A percentile compares a stretch with the other conserved stretches of the same genome.
Evolutionary conservation across 768 basidiomycete genomes (phyloP).

Genomic region (Suillus alpinus): DNA sequence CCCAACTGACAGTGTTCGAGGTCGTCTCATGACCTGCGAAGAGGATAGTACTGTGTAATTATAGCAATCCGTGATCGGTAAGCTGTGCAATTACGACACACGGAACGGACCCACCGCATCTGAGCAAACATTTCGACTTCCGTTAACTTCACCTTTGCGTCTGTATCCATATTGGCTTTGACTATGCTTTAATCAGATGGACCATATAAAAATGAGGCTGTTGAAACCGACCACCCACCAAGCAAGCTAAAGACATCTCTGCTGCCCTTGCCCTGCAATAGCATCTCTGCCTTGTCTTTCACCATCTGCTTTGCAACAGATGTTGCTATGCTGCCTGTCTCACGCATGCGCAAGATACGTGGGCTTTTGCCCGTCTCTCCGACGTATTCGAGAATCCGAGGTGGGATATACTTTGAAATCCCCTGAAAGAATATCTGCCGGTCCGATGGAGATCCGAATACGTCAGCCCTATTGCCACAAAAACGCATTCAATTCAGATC

Average conservation of each 20-base stretch:
- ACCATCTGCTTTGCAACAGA: slow-evolving; percentile 9
- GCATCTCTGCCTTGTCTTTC: slow-evolving; percentile 12
- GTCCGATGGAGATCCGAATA: slow-evolving; percentile 10
- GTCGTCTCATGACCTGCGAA: slow-evolving; percentile 61
- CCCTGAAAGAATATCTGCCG: slow-evolving; percentile 29
- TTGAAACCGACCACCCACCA: slow-evolving; percentile 23
- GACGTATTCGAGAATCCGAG: slow-evolving; percentile 33
- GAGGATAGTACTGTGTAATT: slow-evolving; percentile 37
- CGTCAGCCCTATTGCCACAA: slow-evolving; percentile 3
- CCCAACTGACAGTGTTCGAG: slow-evolving; percentile 57
- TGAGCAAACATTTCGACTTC: slow-evolving; percentile 12
- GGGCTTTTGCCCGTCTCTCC: slow-evolving; percentile 23
- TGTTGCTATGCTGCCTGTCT: neutral
- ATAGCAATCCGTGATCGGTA: neutral
- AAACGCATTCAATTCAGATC: neutral
- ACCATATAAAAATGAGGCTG: neutral
- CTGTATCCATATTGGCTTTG: slow-evolving; percentile 27
- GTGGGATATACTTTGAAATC: slow-evolving; percentile 30
- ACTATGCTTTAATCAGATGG: slow-evolving; percentile 10
- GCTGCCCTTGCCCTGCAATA: slow-evolving; percentile 6
- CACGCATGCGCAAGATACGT: slow-evolving; percentile 11
- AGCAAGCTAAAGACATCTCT: slow-evolving; percentile 31
- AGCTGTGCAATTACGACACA: neutral
- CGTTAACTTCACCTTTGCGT: slow-evolving; percentile 22
- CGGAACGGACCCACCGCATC: slow-evolving; percentile 17